A percentile compares a stretch with the other conserved stretches of the same genome.
These are phyloP conservation scores for Sordariomycetes sp. DNA, from an alignment of 2,329 filamentous ascomycete genomes.

Conservation along the genomic window DNA sequence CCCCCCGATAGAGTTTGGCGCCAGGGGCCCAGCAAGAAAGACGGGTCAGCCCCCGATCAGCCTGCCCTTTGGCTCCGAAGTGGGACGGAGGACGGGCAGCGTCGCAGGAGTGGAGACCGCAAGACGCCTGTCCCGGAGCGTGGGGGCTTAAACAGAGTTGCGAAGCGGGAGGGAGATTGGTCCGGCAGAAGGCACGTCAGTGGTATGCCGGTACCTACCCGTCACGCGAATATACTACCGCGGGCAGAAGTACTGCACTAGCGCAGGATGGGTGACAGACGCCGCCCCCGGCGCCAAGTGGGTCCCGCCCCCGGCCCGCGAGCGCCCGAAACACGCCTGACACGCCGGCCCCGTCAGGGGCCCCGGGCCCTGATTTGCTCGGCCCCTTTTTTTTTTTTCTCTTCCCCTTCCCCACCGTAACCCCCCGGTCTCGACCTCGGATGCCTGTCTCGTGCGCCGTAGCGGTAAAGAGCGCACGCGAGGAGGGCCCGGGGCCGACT, in stretches of 20 bases:
- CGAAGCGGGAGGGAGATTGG: not conserved
- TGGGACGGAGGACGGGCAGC: not conserved
- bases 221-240: no score
- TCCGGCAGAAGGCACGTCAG: not conserved
- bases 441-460: no score
- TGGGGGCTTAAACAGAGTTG: not conserved
- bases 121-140: not conserved
- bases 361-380: conserved; percentile 4
- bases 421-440: not conserved
- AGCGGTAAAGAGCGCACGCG: no score
- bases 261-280: not conserved
- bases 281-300: not conserved
- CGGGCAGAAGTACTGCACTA: not conserved
- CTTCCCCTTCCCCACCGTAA: not conserved
- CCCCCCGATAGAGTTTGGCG: not conserved
- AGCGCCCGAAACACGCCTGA: conserved; percentile 5
- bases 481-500: no score
- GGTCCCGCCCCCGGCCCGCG: not conserved
- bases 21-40: not conserved
- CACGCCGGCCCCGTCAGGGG: conserved; percentile 1
- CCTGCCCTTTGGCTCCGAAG: not conserved
- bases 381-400: not conserved
- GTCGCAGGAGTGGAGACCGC: not conserved
- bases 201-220: not conserved
- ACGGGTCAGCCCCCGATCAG: not conserved